Conservation (phyloP, 2,329 filamentous ascomycete species). For the Fusarium transvaalense region DNA sequence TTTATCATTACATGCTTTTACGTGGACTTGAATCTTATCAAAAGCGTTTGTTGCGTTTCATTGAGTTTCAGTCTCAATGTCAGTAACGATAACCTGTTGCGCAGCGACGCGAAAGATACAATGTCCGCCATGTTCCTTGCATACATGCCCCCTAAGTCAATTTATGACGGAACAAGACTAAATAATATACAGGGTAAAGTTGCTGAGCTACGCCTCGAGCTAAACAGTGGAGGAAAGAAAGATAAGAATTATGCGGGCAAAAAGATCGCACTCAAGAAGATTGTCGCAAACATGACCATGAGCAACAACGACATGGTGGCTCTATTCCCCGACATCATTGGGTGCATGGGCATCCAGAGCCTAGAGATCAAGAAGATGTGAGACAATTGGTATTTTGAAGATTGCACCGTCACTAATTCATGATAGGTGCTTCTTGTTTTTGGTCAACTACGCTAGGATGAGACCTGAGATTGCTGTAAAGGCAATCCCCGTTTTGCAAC, state of each 20-base stretch:
- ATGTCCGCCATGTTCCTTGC: conserved; percentile 64
- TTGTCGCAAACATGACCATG: conserved; percentile 99
- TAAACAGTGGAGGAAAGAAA: conserved; percentile 95
- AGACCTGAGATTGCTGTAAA: conserved; percentile 95
- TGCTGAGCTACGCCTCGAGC: conserved; percentile 92
- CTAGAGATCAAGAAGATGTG: conserved; percentile 99
- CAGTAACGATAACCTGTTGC: conserved; percentile 10
- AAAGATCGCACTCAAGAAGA: conserved; percentile 99
- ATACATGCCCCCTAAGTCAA: conserved; percentile 61
- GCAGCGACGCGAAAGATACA: conserved; percentile 14
- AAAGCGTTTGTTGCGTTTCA: neutral
- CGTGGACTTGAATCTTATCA: conserved; percentile 4
- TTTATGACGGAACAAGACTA: conserved; percentile 63
- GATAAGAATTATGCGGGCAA: conserved; percentile 96
- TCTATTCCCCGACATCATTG: conserved; percentile 93
- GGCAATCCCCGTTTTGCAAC: conserved; percentile 86
- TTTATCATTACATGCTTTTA: conserved; percentile 1
- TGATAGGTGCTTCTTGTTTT: conserved; percentile 91
- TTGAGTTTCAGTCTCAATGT: conserved; percentile 25
- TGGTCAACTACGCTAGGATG: conserved; percentile 96
- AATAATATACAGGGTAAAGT: conserved; percentile 91
- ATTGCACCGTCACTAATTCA: conserved; percentile 16
- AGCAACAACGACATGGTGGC: conserved; percentile 99
- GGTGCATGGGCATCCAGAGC: conserved; percentile 93
- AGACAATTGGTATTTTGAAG: conserved; percentile 1